These are phyloP conservation scores for Apiotrichum domesticum DNA, from an alignment of 1,284 basidiomycete genomes.

Conservation along the genomic window DNA sequence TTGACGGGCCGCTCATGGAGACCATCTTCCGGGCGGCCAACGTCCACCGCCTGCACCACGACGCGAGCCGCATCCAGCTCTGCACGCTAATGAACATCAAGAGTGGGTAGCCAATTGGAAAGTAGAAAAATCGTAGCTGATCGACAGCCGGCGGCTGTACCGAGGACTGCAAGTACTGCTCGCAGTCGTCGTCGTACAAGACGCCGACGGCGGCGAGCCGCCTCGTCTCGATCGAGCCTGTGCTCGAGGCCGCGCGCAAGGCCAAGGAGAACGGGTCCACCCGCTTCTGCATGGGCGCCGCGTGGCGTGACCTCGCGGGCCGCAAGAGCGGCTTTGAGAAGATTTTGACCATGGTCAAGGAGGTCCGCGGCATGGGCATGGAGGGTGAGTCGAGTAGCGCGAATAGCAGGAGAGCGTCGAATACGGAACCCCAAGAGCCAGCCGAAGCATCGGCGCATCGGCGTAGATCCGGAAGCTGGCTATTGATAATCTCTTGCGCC, in stretches of 20 bases:
- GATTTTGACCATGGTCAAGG: slow-evolving; percentile 84
- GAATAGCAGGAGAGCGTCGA: too few relatives aligned
- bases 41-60: slow-evolving; percentile 80
- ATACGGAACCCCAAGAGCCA: too few relatives aligned
- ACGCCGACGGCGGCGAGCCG: slow-evolving; percentile 84
- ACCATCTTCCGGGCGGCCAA: slow-evolving; percentile 70
- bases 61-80: slow-evolving; percentile 84
- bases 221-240: slow-evolving; percentile 85
- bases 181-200: slow-evolving; percentile 86
- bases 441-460: too few relatives aligned
- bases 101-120: slow-evolving; percentile 54
- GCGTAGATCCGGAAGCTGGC: too few relatives aligned
- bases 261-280: slow-evolving; percentile 96
- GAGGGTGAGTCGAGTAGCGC: slow-evolving; percentile 49
- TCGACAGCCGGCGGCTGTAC: slow-evolving; percentile 79
- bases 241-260: slow-evolving; percentile 80
- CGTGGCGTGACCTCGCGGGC: slow-evolving; percentile 94
- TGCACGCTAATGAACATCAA: slow-evolving; percentile 99
- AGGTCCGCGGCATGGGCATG: slow-evolving; percentile 83
- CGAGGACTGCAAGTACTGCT: slow-evolving; percentile 98
- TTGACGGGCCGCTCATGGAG: slow-evolving; percentile 66
- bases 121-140: neutral
- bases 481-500: too few relatives aligned
- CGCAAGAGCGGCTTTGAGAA: slow-evolving; percentile 90
- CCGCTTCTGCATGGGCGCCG: slow-evolving; percentile 98